Percentiles rank a stretch among this genome's conserved stretches.
These are phyloP conservation scores for Trichoderma harzianum DNA, from an alignment of 2,329 filamentous ascomycete genomes.

Conservation along the genomic window DNA sequence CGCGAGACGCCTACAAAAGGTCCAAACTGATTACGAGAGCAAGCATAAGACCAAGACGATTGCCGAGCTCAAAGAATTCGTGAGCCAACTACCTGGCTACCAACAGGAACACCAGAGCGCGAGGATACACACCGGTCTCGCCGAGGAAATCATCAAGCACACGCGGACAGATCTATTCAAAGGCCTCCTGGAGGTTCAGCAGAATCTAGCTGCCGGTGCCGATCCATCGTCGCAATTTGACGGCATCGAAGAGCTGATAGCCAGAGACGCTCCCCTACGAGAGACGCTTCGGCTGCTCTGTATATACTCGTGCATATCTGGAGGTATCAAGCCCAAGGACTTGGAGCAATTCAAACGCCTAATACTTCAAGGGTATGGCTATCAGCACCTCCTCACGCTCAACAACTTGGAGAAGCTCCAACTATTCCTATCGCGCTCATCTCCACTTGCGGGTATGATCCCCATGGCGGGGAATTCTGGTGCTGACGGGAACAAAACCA, in stretches of 20 bases:
- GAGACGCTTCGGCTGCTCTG: conserved; percentile 82
- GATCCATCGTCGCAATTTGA: conserved; percentile 89
- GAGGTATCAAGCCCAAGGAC: conserved; percentile 83
- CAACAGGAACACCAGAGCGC: conserved; percentile 91
- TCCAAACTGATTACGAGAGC: conserved; percentile 86
- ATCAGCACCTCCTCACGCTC: conserved; percentile 89
- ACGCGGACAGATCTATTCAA: conserved; percentile 88
- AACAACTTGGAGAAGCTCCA: conserved; percentile 85
- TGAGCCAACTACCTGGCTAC: conserved; percentile 87
- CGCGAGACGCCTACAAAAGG: conserved; percentile 75
- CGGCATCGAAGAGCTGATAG: conserved; percentile 89
- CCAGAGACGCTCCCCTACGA: conserved; percentile 75
- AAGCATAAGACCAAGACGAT: conserved; percentile 85
- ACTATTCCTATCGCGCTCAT: conserved; percentile 73
- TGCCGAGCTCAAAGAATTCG: conserved; percentile 88
- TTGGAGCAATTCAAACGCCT: conserved; percentile 85
- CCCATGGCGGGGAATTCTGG: conserved; percentile 59
- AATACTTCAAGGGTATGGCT: conserved; percentile 88
- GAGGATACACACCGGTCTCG: conserved; percentile 87
- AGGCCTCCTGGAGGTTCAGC: conserved; percentile 85
- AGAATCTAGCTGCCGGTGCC: conserved; percentile 86
- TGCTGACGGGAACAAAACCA: conserved; percentile 68
- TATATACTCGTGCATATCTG: conserved; percentile 85
- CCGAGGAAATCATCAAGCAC: conserved; percentile 92
- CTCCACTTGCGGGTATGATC: conserved; percentile 76